Evolutionary conservation across 768 basidiomycete genomes (phyloP), one percentile per base, ranked within the genome.

Genomic region (Boletellus emodensis): DNA sequence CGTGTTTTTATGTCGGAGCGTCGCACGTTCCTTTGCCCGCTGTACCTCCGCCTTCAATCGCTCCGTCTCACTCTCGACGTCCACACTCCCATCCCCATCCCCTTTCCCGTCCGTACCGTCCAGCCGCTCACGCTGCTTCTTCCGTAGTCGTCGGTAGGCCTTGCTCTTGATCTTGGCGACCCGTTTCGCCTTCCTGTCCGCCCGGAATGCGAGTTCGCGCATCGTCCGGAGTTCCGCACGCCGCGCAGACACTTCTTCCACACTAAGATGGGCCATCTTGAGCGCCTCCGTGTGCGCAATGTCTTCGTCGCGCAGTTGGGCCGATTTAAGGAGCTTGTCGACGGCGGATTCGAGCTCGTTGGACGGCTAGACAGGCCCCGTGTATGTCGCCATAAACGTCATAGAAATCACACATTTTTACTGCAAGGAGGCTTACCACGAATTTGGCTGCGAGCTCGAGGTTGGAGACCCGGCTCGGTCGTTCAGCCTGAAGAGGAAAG

Each of bases 151-250:
- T 26, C 94, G 78, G 65, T 93, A 98, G 2, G 90, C 83, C 71
- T 93, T 95, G 66, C 87, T 91, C 75, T 98, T 98, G 71, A 99
- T 99, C 72, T 94, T 97, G 18, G 86, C 82, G 15, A 95, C 76
- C 15, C 94, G 82, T 62, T 88, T 88, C 15, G 93, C 90, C 66
- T 95, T 94, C 33, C 81, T 74, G 59, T 97, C 95, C 0, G 92
- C 92, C 5, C 94, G 84, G 72, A 95, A 96, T 75, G 93, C 86
- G 36, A 97, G 77, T 59, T 96, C 94, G 17, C 95, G 86, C 81
- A 91, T 90, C 63, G 83, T 82, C 33, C 89, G 82, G 11, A 99
- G 79, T 60, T 93, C 90, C 2, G 78, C 79, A 1, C 91, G 83
- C 1, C 94, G 84, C 6, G 83, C 78, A 4, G 83, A 81, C 36